A percentile compares a stretch with the other conserved stretches of the same genome.
Evolutionary conservation across 768 basidiomycete genomes (phyloP).

Genomic region (Auricularia cornea): DNA sequence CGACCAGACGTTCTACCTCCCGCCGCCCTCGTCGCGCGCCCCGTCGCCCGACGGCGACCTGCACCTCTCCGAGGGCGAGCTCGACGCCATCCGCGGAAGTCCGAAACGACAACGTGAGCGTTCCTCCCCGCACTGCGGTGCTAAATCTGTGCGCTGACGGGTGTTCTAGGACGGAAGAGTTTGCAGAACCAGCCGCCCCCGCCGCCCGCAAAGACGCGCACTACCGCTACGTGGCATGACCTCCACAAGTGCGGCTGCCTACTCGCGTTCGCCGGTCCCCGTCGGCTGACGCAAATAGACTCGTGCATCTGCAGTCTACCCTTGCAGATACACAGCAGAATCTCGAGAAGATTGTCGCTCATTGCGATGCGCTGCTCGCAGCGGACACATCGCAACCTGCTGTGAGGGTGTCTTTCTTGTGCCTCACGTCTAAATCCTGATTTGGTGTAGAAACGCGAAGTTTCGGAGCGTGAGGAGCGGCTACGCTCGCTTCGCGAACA

Average conservation of each 20-base stretch:
- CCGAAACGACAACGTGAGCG: conserved; percentile 23
- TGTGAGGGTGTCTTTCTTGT: conserved; percentile 17
- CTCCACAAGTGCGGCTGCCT: conserved; percentile 68
- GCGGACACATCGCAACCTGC: conserved; percentile 12
- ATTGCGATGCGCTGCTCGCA: conserved; percentile 25
- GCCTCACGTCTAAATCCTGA: conserved; percentile 4
- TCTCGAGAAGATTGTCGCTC: conserved; percentile 23
- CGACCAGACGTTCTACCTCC: conserved; percentile 52
- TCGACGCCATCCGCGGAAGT: conserved; percentile 25
- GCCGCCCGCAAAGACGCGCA: conserved; percentile 19
- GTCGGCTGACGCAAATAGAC: too few relatives aligned
- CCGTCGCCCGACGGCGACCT: conserved; percentile 47
- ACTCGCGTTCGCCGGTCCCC: too few relatives aligned
- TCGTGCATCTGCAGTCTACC: conserved; percentile 34
- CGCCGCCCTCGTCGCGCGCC: conserved; percentile 31
- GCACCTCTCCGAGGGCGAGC: conserved; percentile 69
- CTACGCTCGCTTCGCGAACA: conserved; percentile 43
- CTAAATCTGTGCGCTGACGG: too few relatives aligned
- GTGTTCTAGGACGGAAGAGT: not conserved
- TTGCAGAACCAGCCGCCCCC: not conserved
- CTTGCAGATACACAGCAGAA: conserved; percentile 31
- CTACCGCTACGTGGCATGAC: conserved; percentile 58
- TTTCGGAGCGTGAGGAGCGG: conserved; percentile 53
- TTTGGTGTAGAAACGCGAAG: conserved; percentile 41
- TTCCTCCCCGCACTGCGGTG: conserved; percentile 1